phyloP scores from a whole-genome alignment of 495 filamentous ascomycete genomes.

The Neurospora terricola region DNA sequence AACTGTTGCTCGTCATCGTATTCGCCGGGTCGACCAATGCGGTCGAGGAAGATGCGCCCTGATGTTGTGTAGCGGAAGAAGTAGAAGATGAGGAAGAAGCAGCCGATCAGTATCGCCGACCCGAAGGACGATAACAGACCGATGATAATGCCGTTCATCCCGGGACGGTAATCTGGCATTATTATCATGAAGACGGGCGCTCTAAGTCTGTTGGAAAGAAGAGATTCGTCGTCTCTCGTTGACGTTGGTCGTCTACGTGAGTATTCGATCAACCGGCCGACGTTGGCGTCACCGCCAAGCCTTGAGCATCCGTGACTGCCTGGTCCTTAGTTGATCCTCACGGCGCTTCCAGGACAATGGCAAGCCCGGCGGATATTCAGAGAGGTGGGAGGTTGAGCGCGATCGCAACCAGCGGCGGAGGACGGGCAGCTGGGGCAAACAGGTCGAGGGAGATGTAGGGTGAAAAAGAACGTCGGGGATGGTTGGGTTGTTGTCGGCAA shows the following conservation, averaged over 20 bases:
- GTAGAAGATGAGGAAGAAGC: slow-evolving; percentile 78
- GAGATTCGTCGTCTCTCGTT: neutral
- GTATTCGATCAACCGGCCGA: slow-evolving; percentile 9
- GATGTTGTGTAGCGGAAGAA: slow-evolving; percentile 86
- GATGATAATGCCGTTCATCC: slow-evolving; percentile 74
- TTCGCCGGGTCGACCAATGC: slow-evolving; percentile 87
- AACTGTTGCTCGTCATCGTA: slow-evolving; percentile 97
- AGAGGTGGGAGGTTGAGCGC: neutral
- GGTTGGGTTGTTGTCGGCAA: neutral
- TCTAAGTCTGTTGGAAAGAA: neutral
- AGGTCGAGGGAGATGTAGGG: neutral
- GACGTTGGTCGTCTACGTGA: neutral
- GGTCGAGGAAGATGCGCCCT: slow-evolving; percentile 86
- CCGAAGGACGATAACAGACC: slow-evolving; percentile 95
- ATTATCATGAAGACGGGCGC: slow-evolving; percentile 1
- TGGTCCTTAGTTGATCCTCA: neutral
- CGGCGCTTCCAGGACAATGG: neutral
- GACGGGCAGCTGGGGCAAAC: neutral
- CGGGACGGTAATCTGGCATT: slow-evolving; percentile 22
- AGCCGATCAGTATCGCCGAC: slow-evolving; percentile 70
- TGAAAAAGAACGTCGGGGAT: neutral
- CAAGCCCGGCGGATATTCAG: neutral
- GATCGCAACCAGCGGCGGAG: neutral
- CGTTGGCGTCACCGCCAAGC: slow-evolving; percentile 11
- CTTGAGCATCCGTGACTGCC: slow-evolving; percentile 8